Base-by-base conservation (phyloP, 306 rosid genomes). In the Delonix regia region DNA sequence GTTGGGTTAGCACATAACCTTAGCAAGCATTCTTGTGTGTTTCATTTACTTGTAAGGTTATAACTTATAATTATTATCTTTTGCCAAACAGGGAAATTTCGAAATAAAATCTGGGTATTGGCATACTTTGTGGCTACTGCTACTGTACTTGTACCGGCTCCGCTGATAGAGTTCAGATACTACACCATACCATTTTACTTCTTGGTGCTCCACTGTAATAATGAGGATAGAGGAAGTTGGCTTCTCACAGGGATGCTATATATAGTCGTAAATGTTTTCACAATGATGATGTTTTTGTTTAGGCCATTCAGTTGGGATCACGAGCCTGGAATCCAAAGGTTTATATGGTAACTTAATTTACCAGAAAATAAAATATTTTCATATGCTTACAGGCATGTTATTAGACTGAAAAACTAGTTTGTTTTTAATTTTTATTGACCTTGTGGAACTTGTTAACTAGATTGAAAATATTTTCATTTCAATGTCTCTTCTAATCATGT, bases 141-240 rank as follows among this genome's bases (percentile, higher is more conserved):
- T 45, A 86, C 90, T 38, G 97, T 94, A 85, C 85, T 92, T 78
- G 83, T 94, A 63, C 99, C 97, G 38, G 85, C 97, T 41, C 95
- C 97, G 8, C 75, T 94, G 39, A 90, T 94, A 42, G 99, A 92
- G 92, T 92, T 92, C 74, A 87, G 99, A 92, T 94, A 90, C 80
- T 94, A 82, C 76, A 92, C 97, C 15, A 85, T 85, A 55, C 97
- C 99, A 15, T 86, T 89, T 81, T 87, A 78, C 83, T 81, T 94
- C 67, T 74, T 90, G 85, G 83, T 76, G 45, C 94, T 94, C 77
- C 92, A 92, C 65, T 86, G 85, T 67, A n/a, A n/a, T n/a, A 51
- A 30, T 44, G 74, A 78, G 10, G 88, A 91, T 83, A 77, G 60
- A 76, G 79, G 16, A 78, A 87, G 81, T 44, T 92, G 97, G 97